A percentile compares a stretch with the other conserved stretches of the same genome.
Conservation (phyloP, 139 green algal species). For the Chlorella vulgaris region DNA sequence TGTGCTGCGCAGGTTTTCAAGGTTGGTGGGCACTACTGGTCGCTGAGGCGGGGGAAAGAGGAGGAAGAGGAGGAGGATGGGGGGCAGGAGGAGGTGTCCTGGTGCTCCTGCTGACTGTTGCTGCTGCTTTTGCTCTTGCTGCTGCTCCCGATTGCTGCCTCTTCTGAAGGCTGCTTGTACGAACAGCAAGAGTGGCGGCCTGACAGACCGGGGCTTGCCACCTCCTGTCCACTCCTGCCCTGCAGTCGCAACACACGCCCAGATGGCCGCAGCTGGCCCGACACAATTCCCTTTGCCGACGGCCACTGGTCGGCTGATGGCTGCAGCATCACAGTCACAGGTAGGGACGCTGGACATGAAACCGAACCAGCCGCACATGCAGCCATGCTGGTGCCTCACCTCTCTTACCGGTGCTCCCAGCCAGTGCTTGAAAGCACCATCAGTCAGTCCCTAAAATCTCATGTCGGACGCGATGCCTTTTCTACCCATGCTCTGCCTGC, state of each 20-base stretch:
- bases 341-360: too few species aligned
- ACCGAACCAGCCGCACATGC: too few species aligned
- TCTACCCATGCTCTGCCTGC: conserved; percentile 51
- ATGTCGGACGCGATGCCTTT: too few species aligned
- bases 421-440: too few species aligned
- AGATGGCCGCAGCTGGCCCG: conserved; percentile 56
- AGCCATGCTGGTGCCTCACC: too few species aligned
- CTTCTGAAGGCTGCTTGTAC: too few species aligned
- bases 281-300: conserved; percentile 71
- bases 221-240: not conserved
- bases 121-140: too few species aligned
- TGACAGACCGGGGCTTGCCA: not conserved
- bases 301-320: conserved; percentile 71
- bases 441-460: too few species aligned
- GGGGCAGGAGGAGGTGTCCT: not conserved
- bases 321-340: conserved; percentile 9
- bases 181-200: too few species aligned
- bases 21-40: not conserved
- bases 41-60: not conserved
- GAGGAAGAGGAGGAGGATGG: not conserved
- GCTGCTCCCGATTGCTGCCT: too few species aligned
- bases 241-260: conserved; percentile 58
- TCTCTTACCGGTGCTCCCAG: too few species aligned
- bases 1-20: conserved; percentile 50
- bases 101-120: too few species aligned